Evolutionary conservation across 169 alveolate species (phyloP).

Genomic region (Plasmodium vinckei): DNA sequence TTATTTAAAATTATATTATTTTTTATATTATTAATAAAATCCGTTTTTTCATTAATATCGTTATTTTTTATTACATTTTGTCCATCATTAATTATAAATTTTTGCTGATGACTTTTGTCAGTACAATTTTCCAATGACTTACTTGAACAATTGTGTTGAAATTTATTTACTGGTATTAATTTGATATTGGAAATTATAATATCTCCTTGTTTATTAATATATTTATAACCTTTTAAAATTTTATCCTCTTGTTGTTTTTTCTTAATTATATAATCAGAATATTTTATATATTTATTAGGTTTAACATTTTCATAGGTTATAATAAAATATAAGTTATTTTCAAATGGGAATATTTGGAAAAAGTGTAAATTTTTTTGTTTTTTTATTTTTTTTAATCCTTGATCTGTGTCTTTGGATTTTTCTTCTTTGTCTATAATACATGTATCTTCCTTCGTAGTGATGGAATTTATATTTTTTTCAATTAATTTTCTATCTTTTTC

Average conservation of each 20-base stretch:
- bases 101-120: too few species aligned
- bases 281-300: conserved; percentile 26
- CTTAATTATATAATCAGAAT: conserved; percentile 8
- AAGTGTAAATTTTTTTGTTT: neutral
- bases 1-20: neutral
- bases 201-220: conserved; percentile 35
- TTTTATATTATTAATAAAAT: neutral
- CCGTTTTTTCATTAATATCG: neutral
- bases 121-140: too few species aligned
- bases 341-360: conserved; percentile 18
- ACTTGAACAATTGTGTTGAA: too few species aligned
- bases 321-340: conserved; percentile 9
- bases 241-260: conserved; percentile 5
- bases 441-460: neutral
- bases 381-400: neutral
- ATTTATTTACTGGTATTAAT: conserved; percentile 21
- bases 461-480: too few species aligned
- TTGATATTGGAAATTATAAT: conserved; percentile 17
- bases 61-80: neutral
- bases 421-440: neutral
- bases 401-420: neutral
- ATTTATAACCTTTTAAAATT: conserved; percentile 40
- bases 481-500: too few species aligned
- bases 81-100: neutral
- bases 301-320: conserved; percentile 43